phyloP scores from a whole-genome alignment of 1,284 basidiomycete genomes.

The Malassezia globosa region DNA sequence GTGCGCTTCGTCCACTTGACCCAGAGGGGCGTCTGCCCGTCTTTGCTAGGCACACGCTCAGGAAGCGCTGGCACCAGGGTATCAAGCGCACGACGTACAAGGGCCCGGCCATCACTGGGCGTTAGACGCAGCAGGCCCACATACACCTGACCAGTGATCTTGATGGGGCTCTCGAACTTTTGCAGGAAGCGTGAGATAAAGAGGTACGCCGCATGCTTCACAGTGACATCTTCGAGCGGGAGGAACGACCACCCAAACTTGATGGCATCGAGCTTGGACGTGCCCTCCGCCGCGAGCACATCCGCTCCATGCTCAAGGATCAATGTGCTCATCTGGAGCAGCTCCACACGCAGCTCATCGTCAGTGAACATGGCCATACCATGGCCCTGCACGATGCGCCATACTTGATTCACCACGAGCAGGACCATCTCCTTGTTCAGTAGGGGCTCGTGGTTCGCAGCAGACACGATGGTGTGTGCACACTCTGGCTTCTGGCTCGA shows the following conservation, averaged over 20 bases:
- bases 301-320: conserved; percentile 74
- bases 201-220: conserved; percentile 87
- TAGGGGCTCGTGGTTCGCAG: conserved; percentile 42
- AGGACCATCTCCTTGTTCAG: conserved; percentile 62
- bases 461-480: conserved; percentile 10
- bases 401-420: conserved; percentile 63
- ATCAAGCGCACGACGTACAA: conserved; percentile 77
- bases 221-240: conserved; percentile 68
- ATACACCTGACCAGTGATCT: conserved; percentile 91
- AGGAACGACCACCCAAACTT: conserved; percentile 88
- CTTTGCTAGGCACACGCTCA: conserved; percentile 49
- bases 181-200: conserved; percentile 90
- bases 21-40: conserved; percentile 60
- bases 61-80: conserved; percentile 79
- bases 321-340: conserved; percentile 78
- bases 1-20: conserved; percentile 76
- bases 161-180: conserved; percentile 76
- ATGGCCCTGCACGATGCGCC: conserved; percentile 59
- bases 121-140: conserved; percentile 72
- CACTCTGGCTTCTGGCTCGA: too few species aligned
- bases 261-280: conserved; percentile 84
- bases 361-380: conserved; percentile 53
- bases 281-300: conserved; percentile 55
- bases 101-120: conserved; percentile 63
- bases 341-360: conserved; percentile 76